phyloP scores from a whole-genome alignment of 805 yeast species.

The Cyberlindnera euphorbiae region DNA sequence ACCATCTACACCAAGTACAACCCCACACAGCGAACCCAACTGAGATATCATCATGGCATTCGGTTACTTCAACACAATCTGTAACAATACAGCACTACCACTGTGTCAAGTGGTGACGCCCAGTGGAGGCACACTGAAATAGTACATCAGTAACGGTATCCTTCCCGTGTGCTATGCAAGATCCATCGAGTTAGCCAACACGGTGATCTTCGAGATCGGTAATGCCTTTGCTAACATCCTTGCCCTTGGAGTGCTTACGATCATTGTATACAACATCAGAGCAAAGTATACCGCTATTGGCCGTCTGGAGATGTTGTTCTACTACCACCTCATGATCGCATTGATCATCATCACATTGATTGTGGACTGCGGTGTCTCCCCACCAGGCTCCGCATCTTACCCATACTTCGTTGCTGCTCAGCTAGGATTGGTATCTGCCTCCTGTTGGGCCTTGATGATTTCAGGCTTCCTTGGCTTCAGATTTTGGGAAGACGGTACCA shows the following conservation, averaged over 20 bases:
- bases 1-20: too few species aligned
- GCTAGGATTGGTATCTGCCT: slow-evolving; percentile 65
- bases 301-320: slow-evolving; percentile 75
- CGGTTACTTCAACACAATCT: slow-evolving; percentile 58
- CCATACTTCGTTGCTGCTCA: slow-evolving; percentile 84
- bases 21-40: too few species aligned
- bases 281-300: slow-evolving; percentile 94
- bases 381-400: slow-evolving; percentile 72
- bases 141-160: slow-evolving; percentile 49
- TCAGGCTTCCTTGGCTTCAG: slow-evolving; percentile 84
- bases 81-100: slow-evolving; percentile 69
- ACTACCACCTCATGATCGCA: slow-evolving; percentile 55
- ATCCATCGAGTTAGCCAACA: slow-evolving; percentile 82
- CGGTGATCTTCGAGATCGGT: slow-evolving; percentile 85
- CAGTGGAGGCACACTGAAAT: slow-evolving; percentile 27
- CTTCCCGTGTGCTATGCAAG: slow-evolving; percentile 80
- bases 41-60: too few species aligned
- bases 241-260: slow-evolving; percentile 55
- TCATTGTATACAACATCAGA: slow-evolving; percentile 73
- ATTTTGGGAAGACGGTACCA: slow-evolving; percentile 92
- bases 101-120: slow-evolving; percentile 73
- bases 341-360: slow-evolving; percentile 63
- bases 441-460: slow-evolving; percentile 62
- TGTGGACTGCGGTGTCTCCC: slow-evolving; percentile 89
- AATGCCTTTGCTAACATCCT: slow-evolving; percentile 82